These are phyloP conservation scores for Verticillium klebahnii DNA, from an alignment of 2,329 filamentous ascomycete genomes.

Conservation along the genomic window DNA sequence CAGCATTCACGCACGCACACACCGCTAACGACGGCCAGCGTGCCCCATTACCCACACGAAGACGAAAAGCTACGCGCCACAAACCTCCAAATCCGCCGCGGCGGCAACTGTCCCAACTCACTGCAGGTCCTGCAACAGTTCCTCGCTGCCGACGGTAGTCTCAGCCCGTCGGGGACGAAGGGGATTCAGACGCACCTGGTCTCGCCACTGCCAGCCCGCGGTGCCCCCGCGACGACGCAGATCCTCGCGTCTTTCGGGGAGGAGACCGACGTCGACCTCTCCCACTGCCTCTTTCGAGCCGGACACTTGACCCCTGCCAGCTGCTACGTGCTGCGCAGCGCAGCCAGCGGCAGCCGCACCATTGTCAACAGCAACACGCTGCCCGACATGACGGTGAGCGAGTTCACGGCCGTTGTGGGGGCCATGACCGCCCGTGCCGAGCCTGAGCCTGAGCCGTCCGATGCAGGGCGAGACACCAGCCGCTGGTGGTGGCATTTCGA, in stretches of 20 bases:
- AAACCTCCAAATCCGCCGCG: slow-evolving; percentile 53
- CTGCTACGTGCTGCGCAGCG: slow-evolving; percentile 64
- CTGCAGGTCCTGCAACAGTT: slow-evolving; percentile 68
- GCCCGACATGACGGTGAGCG: slow-evolving; percentile 59
- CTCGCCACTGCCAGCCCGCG: slow-evolving; percentile 47
- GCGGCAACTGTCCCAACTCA: slow-evolving; percentile 70
- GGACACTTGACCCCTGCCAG: slow-evolving; percentile 54
- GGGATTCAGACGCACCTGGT: slow-evolving; percentile 35
- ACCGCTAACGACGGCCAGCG: slow-evolving; percentile 32
- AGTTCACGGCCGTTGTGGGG: slow-evolving; percentile 47
- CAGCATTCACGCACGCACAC: slow-evolving; percentile 3
- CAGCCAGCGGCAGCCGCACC: slow-evolving; percentile 56
- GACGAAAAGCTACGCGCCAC: slow-evolving; percentile 69
- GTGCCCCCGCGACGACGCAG: slow-evolving; percentile 44
- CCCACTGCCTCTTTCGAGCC: slow-evolving; percentile 55
- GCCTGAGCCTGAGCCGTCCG: slow-evolving; percentile 23
- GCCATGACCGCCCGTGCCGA: slow-evolving; percentile 1
- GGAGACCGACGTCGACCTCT: slow-evolving; percentile 37
- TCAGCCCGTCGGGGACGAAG: background rate
- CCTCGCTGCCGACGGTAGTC: slow-evolving; percentile 19
- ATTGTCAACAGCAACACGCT: slow-evolving; percentile 67
- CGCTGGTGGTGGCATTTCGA: slow-evolving; percentile 61
- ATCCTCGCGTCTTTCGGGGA: slow-evolving; percentile 51
- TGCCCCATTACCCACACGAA: slow-evolving; percentile 63
- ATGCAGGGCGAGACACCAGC: background rate